These are phyloP conservation scores for Amanita polypyramis DNA, from an alignment of 768 basidiomycete species.

Conservation along the genomic window DNA sequence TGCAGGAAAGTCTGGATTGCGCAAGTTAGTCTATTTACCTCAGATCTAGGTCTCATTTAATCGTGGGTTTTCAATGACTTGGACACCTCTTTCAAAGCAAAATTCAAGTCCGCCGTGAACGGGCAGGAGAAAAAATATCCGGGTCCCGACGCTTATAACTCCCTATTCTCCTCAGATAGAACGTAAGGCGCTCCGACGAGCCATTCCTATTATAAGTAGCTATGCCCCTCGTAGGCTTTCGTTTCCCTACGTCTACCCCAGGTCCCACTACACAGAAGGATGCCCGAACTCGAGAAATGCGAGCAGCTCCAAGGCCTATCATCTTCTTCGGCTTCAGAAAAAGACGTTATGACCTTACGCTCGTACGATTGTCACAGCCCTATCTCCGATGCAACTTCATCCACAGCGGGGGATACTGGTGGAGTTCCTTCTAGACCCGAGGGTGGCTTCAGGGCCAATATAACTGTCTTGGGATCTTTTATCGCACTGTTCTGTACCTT, in stretches of 20 bases:
- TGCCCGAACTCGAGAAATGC: constrained; percentile 5
- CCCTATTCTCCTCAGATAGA: background rate
- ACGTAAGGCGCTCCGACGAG: background rate
- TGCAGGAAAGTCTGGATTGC: background rate
- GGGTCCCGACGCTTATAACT: background rate
- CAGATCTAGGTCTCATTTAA: background rate
- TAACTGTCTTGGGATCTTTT: constrained; percentile 56
- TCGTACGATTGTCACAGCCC: background rate
- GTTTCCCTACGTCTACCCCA: background rate
- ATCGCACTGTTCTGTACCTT: constrained; percentile 60
- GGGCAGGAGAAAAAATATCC: background rate
- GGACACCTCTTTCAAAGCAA: background rate
- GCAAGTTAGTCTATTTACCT: background rate
- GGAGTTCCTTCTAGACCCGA: background rate
- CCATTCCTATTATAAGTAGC: constrained; percentile 1
- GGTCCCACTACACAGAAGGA: background rate
- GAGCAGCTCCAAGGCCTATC: background rate
- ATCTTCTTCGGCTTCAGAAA: background rate
- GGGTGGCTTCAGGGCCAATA: constrained; percentile 17
- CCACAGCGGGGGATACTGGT: background rate
- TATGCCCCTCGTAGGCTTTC: background rate
- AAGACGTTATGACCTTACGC: background rate
- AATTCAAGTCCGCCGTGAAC: constrained; percentile 3
- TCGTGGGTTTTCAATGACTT: too few species aligned
- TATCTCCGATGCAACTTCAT: background rate